A percentile compares a stretch with the other conserved stretches of the same genome.
Conservation (phyloP, 371 early-diverging fungal species). For the Syncephalastrum monosporum region DNA sequence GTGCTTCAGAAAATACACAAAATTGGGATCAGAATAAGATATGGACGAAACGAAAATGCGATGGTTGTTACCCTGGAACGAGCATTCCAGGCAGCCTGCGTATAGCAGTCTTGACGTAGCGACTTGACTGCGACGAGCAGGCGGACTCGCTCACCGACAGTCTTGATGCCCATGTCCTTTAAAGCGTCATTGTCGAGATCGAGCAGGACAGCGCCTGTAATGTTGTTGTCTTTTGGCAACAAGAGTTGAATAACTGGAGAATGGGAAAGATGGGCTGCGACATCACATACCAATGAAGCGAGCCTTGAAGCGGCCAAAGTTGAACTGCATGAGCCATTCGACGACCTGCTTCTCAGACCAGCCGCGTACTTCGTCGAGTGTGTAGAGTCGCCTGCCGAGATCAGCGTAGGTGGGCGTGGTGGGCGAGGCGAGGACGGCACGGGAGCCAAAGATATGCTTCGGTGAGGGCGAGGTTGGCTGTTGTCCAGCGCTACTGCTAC, state of each 20-base stretch:
- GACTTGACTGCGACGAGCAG: conserved; percentile 72
- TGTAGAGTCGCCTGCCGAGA: conserved; percentile 26
- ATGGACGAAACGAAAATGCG: conserved; percentile 2
- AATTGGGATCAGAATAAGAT: conserved; percentile 4
- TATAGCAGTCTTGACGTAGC: conserved; percentile 65
- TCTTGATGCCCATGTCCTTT: conserved; percentile 79
- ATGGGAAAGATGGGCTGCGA: not conserved
- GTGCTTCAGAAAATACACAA: not conserved
- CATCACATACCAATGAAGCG: conserved; percentile 57
- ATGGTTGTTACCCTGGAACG: not conserved
- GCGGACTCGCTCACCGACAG: conserved; percentile 84
- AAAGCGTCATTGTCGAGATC: conserved; percentile 81
- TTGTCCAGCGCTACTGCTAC: not conserved
- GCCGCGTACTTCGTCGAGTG: conserved; percentile 51
- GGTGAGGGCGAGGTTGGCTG: conserved; percentile 23
- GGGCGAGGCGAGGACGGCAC: conserved; percentile 31
- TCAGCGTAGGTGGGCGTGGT: conserved; percentile 52
- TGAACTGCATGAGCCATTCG: conserved; percentile 73
- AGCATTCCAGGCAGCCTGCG: conserved; percentile 3
- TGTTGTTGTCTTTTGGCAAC: conserved; percentile 58
- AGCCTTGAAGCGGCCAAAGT: conserved; percentile 64
- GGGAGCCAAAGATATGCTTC: conserved; percentile 13
- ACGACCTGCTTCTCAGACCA: conserved; percentile 78
- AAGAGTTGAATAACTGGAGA: conserved; percentile 5
- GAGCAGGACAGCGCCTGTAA: conserved; percentile 78